These are phyloP conservation scores for Pseudogymnoascus pannorum DNA, from an alignment of 2,329 filamentous ascomycete species.

Conservation along the genomic window DNA sequence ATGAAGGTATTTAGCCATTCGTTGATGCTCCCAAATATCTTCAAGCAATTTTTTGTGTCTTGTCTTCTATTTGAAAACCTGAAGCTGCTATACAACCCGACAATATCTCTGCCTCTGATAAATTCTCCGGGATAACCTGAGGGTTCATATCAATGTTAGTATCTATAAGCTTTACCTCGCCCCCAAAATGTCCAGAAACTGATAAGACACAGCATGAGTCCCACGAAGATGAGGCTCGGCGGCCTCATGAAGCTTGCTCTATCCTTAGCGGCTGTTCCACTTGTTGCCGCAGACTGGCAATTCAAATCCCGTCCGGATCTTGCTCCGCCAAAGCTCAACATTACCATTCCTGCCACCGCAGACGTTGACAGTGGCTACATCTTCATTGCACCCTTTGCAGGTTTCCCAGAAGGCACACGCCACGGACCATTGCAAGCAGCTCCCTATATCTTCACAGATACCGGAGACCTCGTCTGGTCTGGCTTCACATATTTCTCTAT, in stretches of 20 bases:
- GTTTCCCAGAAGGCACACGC: conserved; percentile 32
- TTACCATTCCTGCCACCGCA: conserved; percentile 36
- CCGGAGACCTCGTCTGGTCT: conserved; percentile 51
- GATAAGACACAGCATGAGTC: background rate
- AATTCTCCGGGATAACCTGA: background rate
- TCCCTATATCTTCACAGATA: conserved; percentile 48
- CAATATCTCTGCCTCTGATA: background rate
- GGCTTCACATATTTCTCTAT: conserved; percentile 45
- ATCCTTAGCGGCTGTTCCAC: background rate
- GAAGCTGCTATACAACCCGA: background rate
- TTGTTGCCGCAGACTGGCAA: conserved; percentile 35
- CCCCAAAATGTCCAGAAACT: background rate
- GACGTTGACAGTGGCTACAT: conserved; percentile 37
- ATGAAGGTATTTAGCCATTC: conserved; percentile 1
- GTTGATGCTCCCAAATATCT: background rate
- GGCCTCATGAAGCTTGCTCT: conserved; percentile 6
- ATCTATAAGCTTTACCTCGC: background rate
- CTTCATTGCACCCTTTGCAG: conserved; percentile 36
- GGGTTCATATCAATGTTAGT: background rate
- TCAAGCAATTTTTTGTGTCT: background rate
- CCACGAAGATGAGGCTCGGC: background rate
- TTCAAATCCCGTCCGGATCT: conserved; percentile 42
- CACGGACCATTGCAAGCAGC: conserved; percentile 44
- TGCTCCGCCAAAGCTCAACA: conserved; percentile 38
- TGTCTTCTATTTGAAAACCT: background rate